Conservation (phyloP, 176 grass and related monocot genomes). For the Musa beccarii region DNA sequence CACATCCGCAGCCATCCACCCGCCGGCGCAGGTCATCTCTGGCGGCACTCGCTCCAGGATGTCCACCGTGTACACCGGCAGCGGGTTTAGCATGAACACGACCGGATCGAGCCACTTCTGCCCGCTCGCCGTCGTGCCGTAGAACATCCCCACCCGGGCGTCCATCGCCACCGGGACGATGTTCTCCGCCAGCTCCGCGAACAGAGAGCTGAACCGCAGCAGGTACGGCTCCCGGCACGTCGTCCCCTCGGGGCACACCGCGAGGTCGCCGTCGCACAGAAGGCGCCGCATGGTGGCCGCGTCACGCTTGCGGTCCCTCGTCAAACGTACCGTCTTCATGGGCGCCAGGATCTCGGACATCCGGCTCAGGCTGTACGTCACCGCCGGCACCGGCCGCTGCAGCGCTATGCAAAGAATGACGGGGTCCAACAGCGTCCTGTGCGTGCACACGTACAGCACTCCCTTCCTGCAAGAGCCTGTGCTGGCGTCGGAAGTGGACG, state of each 20-base stretch:
- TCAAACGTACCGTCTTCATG: conserved; percentile 66
- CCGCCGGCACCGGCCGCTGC: conserved; percentile 45
- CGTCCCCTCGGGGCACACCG: conserved; percentile 84
- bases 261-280: conserved; percentile 44
- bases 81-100: conserved; percentile 60
- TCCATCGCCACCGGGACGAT: conserved; percentile 82
- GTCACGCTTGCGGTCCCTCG: conserved; percentile 53
- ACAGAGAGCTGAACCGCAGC: conserved; percentile 74
- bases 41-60: conserved; percentile 43
- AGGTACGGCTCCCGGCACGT: conserved; percentile 91
- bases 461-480: conserved; percentile 12
- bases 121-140: conserved; percentile 78
- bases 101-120: conserved; percentile 84
- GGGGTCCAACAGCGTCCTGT: conserved; percentile 76
- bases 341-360: conserved; percentile 59
- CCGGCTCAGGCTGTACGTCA: conserved; percentile 83
- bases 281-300: conserved; percentile 52
- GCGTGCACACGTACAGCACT: conserved; percentile 73
- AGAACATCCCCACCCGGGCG: conserved; percentile 37
- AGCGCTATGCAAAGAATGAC: conserved; percentile 51
- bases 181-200: conserved; percentile 81
- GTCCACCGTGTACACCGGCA: conserved; percentile 48
- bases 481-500: too few species aligned
- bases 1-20: conserved; percentile 44
- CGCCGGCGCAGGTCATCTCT: conserved; percentile 44